phyloP scores from a whole-genome alignment of 371 early-diverging fungal species.

The Mortierella sp. region DNA sequence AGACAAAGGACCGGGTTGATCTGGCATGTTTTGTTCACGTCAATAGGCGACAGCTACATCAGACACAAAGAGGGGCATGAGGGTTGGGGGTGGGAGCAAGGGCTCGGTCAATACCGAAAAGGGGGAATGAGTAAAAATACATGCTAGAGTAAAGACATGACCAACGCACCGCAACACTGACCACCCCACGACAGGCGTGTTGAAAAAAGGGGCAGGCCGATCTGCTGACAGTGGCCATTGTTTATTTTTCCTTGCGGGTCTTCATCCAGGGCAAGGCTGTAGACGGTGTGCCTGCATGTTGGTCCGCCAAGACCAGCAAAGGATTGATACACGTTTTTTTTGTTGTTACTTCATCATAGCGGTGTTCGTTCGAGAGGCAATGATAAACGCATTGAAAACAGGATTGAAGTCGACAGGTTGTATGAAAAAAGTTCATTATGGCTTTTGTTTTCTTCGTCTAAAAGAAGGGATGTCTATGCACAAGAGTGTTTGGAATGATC shows the following conservation, averaged over 20 bases:
- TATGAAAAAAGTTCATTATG: not conserved
- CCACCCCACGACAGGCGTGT: slow-evolving; percentile 9
- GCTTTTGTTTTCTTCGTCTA: not conserved
- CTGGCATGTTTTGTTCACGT: not conserved
- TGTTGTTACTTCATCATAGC: not conserved
- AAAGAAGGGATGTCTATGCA: not conserved
- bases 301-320: not conserved
- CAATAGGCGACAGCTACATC: not conserved
- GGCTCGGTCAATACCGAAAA: not conserved
- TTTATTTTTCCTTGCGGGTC: not conserved
- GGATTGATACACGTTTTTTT: not conserved
- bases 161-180: slow-evolving; percentile 26
- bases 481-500: slow-evolving; percentile 3
- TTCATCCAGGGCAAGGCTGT: not conserved
- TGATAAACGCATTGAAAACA: not conserved
- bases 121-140: slow-evolving; percentile 1
- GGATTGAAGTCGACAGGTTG: not conserved
- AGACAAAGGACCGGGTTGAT: not conserved
- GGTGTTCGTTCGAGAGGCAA: not conserved
- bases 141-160: not conserved
- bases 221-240: slow-evolving; percentile 33
- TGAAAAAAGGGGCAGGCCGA: slow-evolving; percentile 22
- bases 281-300: slow-evolving; percentile 14
- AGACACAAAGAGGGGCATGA: not conserved
- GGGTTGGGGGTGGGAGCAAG: not conserved